Evolutionary conservation across 805 yeast genomes (phyloP), one percentile per base, ranked within the genome.

Genomic region (Debaryomyces castellii): DNA sequence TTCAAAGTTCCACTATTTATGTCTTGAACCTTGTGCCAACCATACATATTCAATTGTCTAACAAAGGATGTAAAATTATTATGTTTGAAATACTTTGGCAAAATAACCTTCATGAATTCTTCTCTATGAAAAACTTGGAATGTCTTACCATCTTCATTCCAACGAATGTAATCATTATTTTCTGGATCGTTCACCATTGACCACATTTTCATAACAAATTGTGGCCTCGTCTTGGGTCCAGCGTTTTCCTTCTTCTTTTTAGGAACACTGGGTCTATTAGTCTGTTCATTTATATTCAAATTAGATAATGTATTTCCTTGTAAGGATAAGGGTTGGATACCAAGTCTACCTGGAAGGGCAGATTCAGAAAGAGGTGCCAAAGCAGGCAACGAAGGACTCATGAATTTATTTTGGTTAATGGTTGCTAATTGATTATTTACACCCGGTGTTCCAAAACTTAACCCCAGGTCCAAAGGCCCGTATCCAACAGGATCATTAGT

Each of bases 1-100:
- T 55, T 75, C 48, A 83, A 67, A 4, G 91, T 78, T 2, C 95
- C 97, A 21, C 86, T 78, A 46, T 71, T 87, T 18, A 91, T 82
- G 66, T 94, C 98, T 66, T 94, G 99, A 3, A 94, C 94, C 67
- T 94, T 94, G 71, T 91, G 98, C 97, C 97, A 94, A 9, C 99
- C 99, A 63, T 94, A 94, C 99, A 94, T 92, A 67, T 92, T 92
- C 58, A 92, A 75, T 63, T 92, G 99, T 50, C 99, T 80, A 17
- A 92, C 98, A 70, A 92, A 92, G 55, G 91, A 82, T 30, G 98
- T 92, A 69, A 92, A 94, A 69, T 94, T 94, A 47, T 89, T 81
- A 67, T 94, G 99, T 59, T 91, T 92, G 73, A 94, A 94, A 66
- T 92, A 96, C 42, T 83, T 81, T 12, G 98, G 99, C 50, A 94